These are phyloP conservation scores for Cutaneotrichosporon curvatum DNA, from an alignment of 1,284 basidiomycete genomes.

Conservation along the genomic window DNA sequence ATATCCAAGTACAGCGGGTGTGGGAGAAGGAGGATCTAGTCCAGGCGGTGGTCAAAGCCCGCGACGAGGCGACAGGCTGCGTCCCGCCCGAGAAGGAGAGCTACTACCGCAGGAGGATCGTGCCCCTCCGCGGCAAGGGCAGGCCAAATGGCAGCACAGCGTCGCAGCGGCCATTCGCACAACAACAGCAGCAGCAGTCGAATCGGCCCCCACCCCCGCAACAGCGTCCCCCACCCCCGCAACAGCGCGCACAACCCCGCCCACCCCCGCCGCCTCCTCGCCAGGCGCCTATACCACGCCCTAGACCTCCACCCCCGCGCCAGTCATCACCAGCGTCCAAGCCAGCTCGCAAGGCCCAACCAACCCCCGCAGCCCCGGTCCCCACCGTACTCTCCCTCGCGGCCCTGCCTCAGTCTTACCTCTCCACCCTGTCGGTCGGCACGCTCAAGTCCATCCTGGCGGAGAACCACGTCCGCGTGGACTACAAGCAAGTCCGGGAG, in stretches of 20 bases:
- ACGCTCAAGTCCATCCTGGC: conserved; percentile 68
- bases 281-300: conserved; percentile 2
- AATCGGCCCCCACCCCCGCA: conserved; percentile 7
- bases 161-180: conserved; percentile 4
- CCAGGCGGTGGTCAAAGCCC: conserved; percentile 35
- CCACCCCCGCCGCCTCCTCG: background rate
- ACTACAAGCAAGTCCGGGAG: conserved; percentile 46
- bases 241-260: conserved; percentile 16
- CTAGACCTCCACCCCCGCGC: conserved; percentile 10
- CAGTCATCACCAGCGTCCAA: conserved; percentile 5
- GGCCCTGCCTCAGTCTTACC: conserved; percentile 53
- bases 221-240: conserved; percentile 8
- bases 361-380: conserved; percentile 30
- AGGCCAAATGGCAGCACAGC: background rate
- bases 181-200: conserved; percentile 12
- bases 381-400: conserved; percentile 61
- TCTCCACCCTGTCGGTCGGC: conserved; percentile 58
- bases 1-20: conserved; percentile 35
- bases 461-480: conserved; percentile 49
- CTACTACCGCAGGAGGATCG: conserved; percentile 38
- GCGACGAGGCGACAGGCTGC: conserved; percentile 37
- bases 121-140: conserved; percentile 34
- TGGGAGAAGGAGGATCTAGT: conserved; percentile 44
- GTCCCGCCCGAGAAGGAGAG: conserved; percentile 40
- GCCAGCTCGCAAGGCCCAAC: conserved; percentile 11